These are phyloP conservation scores for Phtheirospermum japonicum DNA, from an alignment of 257 asterid genomes.

Conservation along the genomic window DNA sequence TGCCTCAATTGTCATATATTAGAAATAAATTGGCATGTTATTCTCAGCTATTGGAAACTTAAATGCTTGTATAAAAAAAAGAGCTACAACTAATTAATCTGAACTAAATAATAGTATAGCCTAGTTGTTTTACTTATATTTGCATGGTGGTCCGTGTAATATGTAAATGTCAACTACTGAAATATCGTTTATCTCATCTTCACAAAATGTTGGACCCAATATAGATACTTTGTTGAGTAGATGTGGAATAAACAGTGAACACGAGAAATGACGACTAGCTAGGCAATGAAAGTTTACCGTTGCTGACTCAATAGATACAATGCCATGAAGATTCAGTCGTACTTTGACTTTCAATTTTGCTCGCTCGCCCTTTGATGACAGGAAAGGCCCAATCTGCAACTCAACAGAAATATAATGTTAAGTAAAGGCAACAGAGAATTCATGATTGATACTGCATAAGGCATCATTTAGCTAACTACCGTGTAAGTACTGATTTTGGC, in stretches of 20 bases:
- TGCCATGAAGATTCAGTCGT: slow-evolving; percentile 84
- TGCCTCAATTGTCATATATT: neutral
- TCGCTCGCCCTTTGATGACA: slow-evolving; percentile 53
- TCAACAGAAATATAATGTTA: slow-evolving; percentile 1
- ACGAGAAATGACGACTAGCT: too few relatives aligned
- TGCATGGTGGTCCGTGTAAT: too few relatives aligned
- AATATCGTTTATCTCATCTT: too few relatives aligned
- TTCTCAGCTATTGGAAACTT: too few relatives aligned
- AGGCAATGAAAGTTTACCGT: slow-evolving; percentile 43
- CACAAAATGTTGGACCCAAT: too few relatives aligned
- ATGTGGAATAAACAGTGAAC: neutral
- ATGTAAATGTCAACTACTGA: too few relatives aligned
- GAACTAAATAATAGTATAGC: too few relatives aligned
- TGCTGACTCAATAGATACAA: slow-evolving; percentile 80
- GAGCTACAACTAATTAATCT: too few relatives aligned
- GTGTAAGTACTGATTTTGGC: slow-evolving; percentile 80
- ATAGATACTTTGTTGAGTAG: too few relatives aligned
- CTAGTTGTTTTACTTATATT: too few relatives aligned
- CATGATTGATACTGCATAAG: neutral
- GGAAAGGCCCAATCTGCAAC: slow-evolving; percentile 83
- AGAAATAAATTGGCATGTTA: neutral
- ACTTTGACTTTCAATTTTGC: slow-evolving; percentile 77
- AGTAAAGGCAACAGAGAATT: neutral
- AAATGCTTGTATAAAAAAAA: too few relatives aligned
- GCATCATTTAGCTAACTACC: slow-evolving; percentile 35